Conservation (phyloP, 1,139 yeast species). For the Geotrichum candidum region DNA sequence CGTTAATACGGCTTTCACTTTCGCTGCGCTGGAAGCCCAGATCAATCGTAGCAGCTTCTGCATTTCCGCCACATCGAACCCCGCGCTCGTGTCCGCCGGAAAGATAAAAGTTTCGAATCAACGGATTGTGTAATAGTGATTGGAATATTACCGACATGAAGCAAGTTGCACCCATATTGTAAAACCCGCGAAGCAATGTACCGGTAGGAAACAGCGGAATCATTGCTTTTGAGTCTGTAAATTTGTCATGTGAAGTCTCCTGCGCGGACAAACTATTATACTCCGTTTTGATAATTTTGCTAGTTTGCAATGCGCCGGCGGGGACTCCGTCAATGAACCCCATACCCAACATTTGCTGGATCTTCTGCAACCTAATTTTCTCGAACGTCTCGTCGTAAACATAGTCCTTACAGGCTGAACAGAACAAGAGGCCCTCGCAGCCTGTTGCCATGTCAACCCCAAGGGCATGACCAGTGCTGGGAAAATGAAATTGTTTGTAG, state of each 20-base stretch:
- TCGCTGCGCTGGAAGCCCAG: neutral
- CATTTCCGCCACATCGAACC: conserved; percentile 20
- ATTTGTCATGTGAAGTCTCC: conserved; percentile 16
- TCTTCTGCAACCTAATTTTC: conserved; percentile 40
- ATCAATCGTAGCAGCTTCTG: neutral
- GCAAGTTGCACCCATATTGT: conserved; percentile 94
- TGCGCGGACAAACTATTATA: conserved; percentile 11
- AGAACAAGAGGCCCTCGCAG: conserved; percentile 40
- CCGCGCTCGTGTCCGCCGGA: conserved; percentile 53
- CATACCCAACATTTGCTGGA: conserved; percentile 12
- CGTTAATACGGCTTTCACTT: neutral
- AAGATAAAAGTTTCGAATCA: conserved; percentile 69
- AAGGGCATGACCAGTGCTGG: conserved; percentile 59
- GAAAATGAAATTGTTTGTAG: conserved; percentile 52
- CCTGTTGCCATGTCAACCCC: conserved; percentile 40
- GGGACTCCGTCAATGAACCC: conserved; percentile 15
- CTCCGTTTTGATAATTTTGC: neutral
- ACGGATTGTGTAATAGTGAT: conserved; percentile 81
- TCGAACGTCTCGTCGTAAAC: conserved; percentile 58
- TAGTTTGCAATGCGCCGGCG: conserved; percentile 11
- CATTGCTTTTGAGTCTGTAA: conserved; percentile 24
- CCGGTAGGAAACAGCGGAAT: conserved; percentile 56
- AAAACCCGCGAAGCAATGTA: conserved; percentile 77
- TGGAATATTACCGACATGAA: conserved; percentile 89
- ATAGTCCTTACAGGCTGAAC: conserved; percentile 72